Evolutionary conservation across 2,329 filamentous ascomycete species (phyloP), one percentile per base, ranked within the genome.

Genomic region (Apiospora kogelbergensis): DNA sequence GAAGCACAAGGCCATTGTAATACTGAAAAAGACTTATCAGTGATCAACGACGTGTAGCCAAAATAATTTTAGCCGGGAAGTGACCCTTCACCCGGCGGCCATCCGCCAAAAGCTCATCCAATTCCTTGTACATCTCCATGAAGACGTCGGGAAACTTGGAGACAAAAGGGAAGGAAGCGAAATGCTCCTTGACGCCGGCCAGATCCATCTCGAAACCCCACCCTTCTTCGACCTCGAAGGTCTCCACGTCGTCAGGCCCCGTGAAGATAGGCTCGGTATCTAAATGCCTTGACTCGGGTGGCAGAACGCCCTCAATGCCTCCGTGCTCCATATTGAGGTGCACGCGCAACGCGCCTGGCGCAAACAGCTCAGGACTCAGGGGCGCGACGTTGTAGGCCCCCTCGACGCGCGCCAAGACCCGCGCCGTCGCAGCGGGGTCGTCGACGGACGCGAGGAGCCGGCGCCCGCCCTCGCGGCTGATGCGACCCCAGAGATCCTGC

Each of bases 301-400:
- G 44, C 17, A 44, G 42, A 2, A 20, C 6, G 13, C 15, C 13
- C 17, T 30, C 15, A 22, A 69, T 68, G 1, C 60, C 37, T 45
- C 26, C 64, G 40, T 40, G 41, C 22, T 13, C 26, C 48, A 70
- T 66, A 37, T 87, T 87, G 26, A 85, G 73, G 17, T 67, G 63
- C 68, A 93, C 91, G 92, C 68, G 88, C 91, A 3, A 84, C 94
- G 1, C 81, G 84, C 1, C 82, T 90, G 63, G 86, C 94, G 67
- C 81, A 88, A 0, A 75, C 75, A 4, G 88, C 91, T 33, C 83
- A 94, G 64, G 72, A 90, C 63, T 46, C 72, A 84, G 89, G 6
- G 85, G 85, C 0, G 80, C 87, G n/a, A 91, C 91, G 40, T 70
- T 64, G 69, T 63, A 63, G 1, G 1, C 41, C 2, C 46, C 70